A percentile compares a stretch with the other conserved stretches of the same genome.
These are phyloP conservation scores for Curvularia eragrostidis DNA, from an alignment of 2,329 filamentous ascomycete species.

Conservation along the genomic window DNA sequence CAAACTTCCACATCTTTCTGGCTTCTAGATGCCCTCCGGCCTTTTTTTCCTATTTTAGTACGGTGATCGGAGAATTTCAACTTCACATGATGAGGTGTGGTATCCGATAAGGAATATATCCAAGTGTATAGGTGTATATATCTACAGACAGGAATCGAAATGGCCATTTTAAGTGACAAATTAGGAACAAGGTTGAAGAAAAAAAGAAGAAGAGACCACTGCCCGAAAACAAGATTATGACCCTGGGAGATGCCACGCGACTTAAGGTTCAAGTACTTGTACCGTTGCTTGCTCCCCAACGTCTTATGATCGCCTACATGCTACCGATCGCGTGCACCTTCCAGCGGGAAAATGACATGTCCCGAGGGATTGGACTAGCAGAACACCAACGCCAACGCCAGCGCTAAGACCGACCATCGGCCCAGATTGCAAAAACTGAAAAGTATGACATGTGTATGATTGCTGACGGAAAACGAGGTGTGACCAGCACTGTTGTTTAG, in stretches of 20 bases:
- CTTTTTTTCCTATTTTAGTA: not conserved
- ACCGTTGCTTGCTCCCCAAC: not conserved
- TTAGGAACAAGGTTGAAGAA: not conserved
- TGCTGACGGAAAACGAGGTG: conserved; percentile 10
- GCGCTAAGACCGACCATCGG: conserved; percentile 22
- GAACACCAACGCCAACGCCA: conserved; percentile 25
- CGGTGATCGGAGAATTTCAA: not conserved
- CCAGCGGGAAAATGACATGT: conserved; percentile 4
- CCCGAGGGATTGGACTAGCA: conserved; percentile 1
- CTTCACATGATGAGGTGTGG: not conserved
- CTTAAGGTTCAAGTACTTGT: not conserved
- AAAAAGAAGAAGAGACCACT: not conserved
- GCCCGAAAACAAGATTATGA: not conserved
- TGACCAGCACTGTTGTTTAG: conserved; percentile 24
- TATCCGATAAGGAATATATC: not conserved
- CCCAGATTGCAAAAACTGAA: conserved; percentile 4
- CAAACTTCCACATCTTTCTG: not conserved
- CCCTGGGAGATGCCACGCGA: not conserved
- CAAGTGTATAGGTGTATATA: not conserved
- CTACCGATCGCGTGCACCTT: conserved; percentile 5
- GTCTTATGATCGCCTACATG: not conserved
- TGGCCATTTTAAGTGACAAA: not conserved
- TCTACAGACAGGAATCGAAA: not conserved
- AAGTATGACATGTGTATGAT: not conserved
- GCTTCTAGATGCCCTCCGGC: not conserved